These are phyloP conservation scores for Clonostachys chloroleuca DNA, from an alignment of 2,329 filamentous ascomycete genomes.

Conservation along the genomic window DNA sequence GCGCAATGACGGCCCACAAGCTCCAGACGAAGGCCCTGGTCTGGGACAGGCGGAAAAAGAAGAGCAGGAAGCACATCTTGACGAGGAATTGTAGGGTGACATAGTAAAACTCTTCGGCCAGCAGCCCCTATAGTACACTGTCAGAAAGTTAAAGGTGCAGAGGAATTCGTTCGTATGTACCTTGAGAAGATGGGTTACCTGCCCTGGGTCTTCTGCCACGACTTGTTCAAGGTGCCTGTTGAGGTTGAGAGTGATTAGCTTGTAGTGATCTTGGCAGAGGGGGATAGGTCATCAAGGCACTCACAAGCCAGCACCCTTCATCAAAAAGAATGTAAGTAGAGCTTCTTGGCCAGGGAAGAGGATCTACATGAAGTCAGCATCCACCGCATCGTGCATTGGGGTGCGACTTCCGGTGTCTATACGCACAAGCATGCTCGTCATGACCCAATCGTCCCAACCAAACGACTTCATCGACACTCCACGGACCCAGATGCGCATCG, in stretches of 20 bases:
- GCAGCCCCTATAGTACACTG: neutral
- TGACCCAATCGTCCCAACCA: constrained; percentile 1
- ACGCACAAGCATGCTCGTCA: constrained; percentile 1
- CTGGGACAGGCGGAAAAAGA: constrained; percentile 1
- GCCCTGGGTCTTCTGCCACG: neutral
- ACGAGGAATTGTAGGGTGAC: constrained; percentile 1
- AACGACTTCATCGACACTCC: neutral
- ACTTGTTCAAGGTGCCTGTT: constrained; percentile 1
- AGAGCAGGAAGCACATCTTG: constrained; percentile 2
- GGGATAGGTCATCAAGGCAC: neutral
- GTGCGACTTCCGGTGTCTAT: neutral
- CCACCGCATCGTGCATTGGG: neutral
- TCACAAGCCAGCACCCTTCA: neutral
- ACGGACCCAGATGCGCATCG: neutral
- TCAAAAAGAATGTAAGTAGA: neutral
- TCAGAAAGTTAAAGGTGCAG: neutral
- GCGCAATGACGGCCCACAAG: neutral
- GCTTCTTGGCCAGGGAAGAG: neutral
- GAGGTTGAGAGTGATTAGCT: neutral
- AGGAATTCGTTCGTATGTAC: neutral
- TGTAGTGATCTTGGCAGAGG: neutral
- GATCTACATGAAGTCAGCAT: neutral
- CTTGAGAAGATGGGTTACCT: neutral
- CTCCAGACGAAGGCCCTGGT: neutral
- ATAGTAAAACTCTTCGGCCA: constrained; percentile 1